These are phyloP conservation scores for Clitopilus hobsonii DNA, from an alignment of 768 basidiomycete genomes.

Conservation along the genomic window DNA sequence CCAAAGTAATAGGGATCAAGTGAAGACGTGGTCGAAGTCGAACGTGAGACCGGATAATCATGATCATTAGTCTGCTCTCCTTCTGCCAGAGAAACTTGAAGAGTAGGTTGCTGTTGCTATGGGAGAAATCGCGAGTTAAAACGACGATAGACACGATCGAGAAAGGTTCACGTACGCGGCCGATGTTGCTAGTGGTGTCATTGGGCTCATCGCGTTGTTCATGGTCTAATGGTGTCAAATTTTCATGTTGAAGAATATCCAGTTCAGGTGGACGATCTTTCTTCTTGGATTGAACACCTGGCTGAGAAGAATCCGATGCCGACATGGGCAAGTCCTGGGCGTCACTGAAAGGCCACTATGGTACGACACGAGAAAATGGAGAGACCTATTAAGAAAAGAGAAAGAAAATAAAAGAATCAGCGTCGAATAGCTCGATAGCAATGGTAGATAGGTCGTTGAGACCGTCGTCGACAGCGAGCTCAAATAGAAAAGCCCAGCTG, in stretches of 20 bases:
- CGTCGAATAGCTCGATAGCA: slow-evolving; percentile 10
- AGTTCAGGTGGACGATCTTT: slow-evolving; percentile 51
- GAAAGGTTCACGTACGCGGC: slow-evolving; percentile 27
- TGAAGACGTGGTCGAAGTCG: slow-evolving; percentile 73
- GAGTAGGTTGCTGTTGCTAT: slow-evolving; percentile 11
- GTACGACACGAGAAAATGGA: slow-evolving; percentile 10
- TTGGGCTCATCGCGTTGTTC: slow-evolving; percentile 32
- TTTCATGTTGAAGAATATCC: slow-evolving; percentile 36
- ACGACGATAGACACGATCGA: slow-evolving; percentile 13
- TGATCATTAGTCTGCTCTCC: slow-evolving; percentile 37
- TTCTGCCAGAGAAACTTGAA: slow-evolving; percentile 36
- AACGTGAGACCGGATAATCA: slow-evolving; percentile 52
- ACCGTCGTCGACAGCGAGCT: slow-evolving; percentile 10
- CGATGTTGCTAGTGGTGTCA: slow-evolving; percentile 12
- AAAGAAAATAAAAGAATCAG: slow-evolving; percentile 17
- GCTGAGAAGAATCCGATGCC: slow-evolving; percentile 35
- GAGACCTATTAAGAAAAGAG: slow-evolving; percentile 17
- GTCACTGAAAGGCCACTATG: not conserved
- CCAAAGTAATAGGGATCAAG: slow-evolving; percentile 90
- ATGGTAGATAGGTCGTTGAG: slow-evolving; percentile 9
- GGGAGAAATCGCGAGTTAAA: slow-evolving; percentile 10
- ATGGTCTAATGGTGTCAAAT: slow-evolving; percentile 31
- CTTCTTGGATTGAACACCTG: slow-evolving; percentile 34
- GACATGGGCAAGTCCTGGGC: slow-evolving; percentile 30
- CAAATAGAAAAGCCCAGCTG: slow-evolving; percentile 12